phyloP scores from a whole-genome alignment of 768 basidiomycete species.

The Multifurca ochricompacta region DNA sequence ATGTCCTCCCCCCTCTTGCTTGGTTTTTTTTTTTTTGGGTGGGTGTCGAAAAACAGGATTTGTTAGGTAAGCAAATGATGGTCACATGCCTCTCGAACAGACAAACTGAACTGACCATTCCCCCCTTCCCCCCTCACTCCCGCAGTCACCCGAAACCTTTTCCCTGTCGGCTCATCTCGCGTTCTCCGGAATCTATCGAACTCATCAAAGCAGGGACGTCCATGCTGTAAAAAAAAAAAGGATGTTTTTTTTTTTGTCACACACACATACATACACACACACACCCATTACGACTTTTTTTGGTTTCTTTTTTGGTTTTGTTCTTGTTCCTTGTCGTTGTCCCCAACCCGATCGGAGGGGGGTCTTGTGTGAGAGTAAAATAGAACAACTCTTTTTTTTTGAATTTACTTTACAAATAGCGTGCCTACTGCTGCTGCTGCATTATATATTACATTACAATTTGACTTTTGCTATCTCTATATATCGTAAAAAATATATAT shows the following conservation, averaged over 20 bases:
- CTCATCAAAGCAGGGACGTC: constrained; percentile 15
- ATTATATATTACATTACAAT: no score
- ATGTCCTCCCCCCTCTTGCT: no score
- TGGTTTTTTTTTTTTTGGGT: not conserved
- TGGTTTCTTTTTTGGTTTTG: not conserved
- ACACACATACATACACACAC: no score
- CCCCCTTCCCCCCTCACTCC: not conserved
- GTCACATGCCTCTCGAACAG: not conserved
- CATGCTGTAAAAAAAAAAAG: not conserved
- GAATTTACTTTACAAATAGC: no score
- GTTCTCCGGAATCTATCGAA: constrained; percentile 10
- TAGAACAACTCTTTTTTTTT: no score
- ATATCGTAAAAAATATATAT: no score
- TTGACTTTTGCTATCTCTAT: no score
- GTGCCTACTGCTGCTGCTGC: no score
- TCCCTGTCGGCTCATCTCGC: constrained; percentile 11
- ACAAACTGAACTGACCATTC: not conserved
- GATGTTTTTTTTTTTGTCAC: not conserved
- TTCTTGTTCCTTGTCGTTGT: no score
- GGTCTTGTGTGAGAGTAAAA: no score
- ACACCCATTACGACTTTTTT: no score
- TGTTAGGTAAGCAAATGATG: constrained; percentile 10
- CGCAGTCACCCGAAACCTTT: constrained; percentile 18
- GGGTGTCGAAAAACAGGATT: constrained; percentile 7
- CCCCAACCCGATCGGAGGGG: no score